A percentile compares a stretch with the other conserved stretches of the same genome.
Conservation (phyloP, 257 asterid genomes). For the Solanum pimpinellifolium region DNA sequence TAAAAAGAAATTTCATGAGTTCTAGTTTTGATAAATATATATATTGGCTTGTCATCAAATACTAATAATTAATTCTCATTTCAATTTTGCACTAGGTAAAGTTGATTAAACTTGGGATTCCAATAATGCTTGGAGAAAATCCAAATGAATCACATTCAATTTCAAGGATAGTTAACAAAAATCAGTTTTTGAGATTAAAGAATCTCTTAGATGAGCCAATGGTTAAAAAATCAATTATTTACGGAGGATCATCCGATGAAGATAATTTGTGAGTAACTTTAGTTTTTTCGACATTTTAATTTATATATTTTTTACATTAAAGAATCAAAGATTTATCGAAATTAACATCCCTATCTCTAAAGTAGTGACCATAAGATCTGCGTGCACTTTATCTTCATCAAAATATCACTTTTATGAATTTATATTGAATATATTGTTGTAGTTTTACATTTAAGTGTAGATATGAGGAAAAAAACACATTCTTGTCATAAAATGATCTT, state of each 20-base stretch:
- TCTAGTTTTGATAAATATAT: neutral
- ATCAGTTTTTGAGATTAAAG: slow-evolving; percentile 37
- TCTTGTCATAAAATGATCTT: too few relatives aligned
- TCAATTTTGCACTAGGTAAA: slow-evolving; percentile 31
- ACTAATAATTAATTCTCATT: neutral
- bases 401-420: too few relatives aligned
- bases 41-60: neutral
- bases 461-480: too few relatives aligned
- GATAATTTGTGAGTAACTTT: slow-evolving; percentile 38
- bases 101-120: slow-evolving; percentile 24
- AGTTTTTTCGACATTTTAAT: neutral
- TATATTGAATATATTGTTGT: too few relatives aligned
- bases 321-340: neutral
- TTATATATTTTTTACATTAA: neutral
- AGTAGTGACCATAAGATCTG: neutral
- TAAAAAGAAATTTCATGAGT: neutral
- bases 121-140: slow-evolving; percentile 43
- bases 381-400: too few relatives aligned
- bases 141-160: slow-evolving; percentile 29
- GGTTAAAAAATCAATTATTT: slow-evolving; percentile 37
- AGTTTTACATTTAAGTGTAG: too few relatives aligned
- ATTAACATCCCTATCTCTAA: too few relatives aligned
- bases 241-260: slow-evolving; percentile 59
- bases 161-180: slow-evolving; percentile 42
- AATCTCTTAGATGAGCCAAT: slow-evolving; percentile 34